phyloP scores from a whole-genome alignment of 768 basidiomycete genomes.

The Trametes gibbosa region DNA sequence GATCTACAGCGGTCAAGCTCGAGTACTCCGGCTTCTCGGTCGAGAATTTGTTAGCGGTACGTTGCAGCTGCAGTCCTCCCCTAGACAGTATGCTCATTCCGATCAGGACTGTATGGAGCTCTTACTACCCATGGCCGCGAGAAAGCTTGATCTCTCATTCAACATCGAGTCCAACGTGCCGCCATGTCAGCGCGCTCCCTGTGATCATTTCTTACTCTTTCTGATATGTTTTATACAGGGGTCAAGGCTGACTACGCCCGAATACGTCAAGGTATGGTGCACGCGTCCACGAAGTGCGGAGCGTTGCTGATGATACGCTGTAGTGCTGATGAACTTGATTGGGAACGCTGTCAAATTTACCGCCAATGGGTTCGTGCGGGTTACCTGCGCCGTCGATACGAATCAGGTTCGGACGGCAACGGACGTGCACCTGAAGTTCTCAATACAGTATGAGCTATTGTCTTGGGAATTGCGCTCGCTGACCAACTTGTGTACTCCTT shows the following conservation, averaged over 20 bases:
- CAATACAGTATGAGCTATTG: slow-evolving; percentile 48
- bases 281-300: not conserved
- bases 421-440: slow-evolving; percentile 58
- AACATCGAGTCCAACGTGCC: slow-evolving; percentile 69
- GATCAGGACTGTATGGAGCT: slow-evolving; percentile 73
- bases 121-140: slow-evolving; percentile 69
- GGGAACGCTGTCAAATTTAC: slow-evolving; percentile 81
- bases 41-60: slow-evolving; percentile 68
- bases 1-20: slow-evolving; percentile 56
- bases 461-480: not conserved
- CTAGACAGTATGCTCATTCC: not conserved
- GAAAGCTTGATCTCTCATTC: slow-evolving; percentile 71
- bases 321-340: slow-evolving; percentile 75
- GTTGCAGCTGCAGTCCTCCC: slow-evolving; percentile 16
- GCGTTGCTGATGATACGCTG: not conserved
- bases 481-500: not conserved
- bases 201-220: not conserved
- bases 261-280: slow-evolving; percentile 59
- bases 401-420: slow-evolving; percentile 32
- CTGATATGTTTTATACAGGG: slow-evolving; percentile 38
- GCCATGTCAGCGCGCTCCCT: slow-evolving; percentile 42
- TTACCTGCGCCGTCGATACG: slow-evolving; percentile 55
- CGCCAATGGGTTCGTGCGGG: slow-evolving; percentile 57
- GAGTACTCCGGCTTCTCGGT: slow-evolving; percentile 65
- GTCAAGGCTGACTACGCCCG: slow-evolving; percentile 72